These are phyloP conservation scores for Ambrosia trifida DNA, from an alignment of 129 eudicot species.

Conservation along the genomic window DNA sequence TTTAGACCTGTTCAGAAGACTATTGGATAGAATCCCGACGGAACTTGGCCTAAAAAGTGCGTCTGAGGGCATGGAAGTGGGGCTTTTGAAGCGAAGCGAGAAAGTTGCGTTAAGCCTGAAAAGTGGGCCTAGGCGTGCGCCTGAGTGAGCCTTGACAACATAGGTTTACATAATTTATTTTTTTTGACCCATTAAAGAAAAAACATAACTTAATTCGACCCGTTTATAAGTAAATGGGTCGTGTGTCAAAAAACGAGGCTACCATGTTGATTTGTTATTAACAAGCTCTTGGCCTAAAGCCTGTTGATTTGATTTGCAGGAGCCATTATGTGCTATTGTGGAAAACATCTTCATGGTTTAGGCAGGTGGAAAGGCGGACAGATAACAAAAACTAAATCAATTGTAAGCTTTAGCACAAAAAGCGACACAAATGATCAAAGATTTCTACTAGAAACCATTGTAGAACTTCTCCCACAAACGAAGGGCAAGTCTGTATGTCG, in stretches of 20 bases:
- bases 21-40: no score
- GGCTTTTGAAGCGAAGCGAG: no score
- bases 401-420: constrained; percentile 55
- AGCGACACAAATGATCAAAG: constrained; percentile 52
- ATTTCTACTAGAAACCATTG: constrained; percentile 55
- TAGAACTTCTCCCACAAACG: constrained; percentile 62
- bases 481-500: constrained; percentile 72
- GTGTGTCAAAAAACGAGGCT: background rate
- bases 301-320: constrained; percentile 27
- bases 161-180: no score
- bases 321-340: constrained; percentile 63
- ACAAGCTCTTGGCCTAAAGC: background rate
- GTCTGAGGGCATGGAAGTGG: no score
- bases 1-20: no score
- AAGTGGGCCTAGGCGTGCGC: no score
- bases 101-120: no score
- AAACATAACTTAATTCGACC: background rate
- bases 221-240: background rate
- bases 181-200: background rate
- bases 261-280: background rate
- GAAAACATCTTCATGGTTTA: constrained; percentile 69
- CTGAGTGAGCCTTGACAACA: no score
- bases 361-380: constrained; percentile 73
- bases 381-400: constrained; percentile 47
- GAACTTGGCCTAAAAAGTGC: no score